Percentiles rank a stretch among this genome's conserved stretches.
These are phyloP conservation scores for Nemania serpens DNA, from an alignment of 2,329 filamentous ascomycete genomes.

Conservation along the genomic window DNA sequence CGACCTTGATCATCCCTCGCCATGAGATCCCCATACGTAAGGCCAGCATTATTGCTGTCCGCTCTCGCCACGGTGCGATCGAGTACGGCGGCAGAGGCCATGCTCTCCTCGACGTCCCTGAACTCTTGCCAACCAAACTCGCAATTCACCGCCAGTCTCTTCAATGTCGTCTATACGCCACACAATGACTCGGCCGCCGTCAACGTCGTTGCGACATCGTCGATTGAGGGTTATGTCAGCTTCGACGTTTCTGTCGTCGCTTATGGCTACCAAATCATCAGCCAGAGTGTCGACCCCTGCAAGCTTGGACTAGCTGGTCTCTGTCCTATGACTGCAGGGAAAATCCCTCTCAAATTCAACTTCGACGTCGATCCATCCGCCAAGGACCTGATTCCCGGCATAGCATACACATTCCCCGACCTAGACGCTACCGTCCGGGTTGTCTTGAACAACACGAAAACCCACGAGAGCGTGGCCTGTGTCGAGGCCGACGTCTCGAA, in stretches of 20 bases:
- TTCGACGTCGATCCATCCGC: slow-evolving; percentile 62
- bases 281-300: slow-evolving; percentile 76
- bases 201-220: slow-evolving; percentile 79
- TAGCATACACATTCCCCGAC: slow-evolving; percentile 82
- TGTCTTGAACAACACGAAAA: slow-evolving; percentile 68
- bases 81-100: slow-evolving; percentile 60
- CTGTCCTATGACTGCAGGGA: slow-evolving; percentile 88
- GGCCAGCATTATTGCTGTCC: slow-evolving; percentile 53
- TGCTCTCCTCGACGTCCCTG: slow-evolving; percentile 82
- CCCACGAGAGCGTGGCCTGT: slow-evolving; percentile 69
- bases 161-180: slow-evolving; percentile 82
- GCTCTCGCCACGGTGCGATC: slow-evolving; percentile 50
- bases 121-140: slow-evolving; percentile 84
- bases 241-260: slow-evolving; percentile 78
- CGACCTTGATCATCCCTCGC: slow-evolving; percentile 30
- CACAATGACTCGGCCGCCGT: slow-evolving; percentile 73
- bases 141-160: slow-evolving; percentile 83
- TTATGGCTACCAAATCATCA: slow-evolving; percentile 78
- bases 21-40: slow-evolving; percentile 54
- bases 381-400: slow-evolving; percentile 66
- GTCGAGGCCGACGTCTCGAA: slow-evolving; percentile 82
- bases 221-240: slow-evolving; percentile 79
- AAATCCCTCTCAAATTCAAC: slow-evolving; percentile 76
- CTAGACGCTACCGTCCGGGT: slow-evolving; percentile 78
- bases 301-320: slow-evolving; percentile 70